These are phyloP conservation scores for Perkinsus olseni DNA, from an alignment of 169 alveolate species.

Conservation along the genomic window DNA sequence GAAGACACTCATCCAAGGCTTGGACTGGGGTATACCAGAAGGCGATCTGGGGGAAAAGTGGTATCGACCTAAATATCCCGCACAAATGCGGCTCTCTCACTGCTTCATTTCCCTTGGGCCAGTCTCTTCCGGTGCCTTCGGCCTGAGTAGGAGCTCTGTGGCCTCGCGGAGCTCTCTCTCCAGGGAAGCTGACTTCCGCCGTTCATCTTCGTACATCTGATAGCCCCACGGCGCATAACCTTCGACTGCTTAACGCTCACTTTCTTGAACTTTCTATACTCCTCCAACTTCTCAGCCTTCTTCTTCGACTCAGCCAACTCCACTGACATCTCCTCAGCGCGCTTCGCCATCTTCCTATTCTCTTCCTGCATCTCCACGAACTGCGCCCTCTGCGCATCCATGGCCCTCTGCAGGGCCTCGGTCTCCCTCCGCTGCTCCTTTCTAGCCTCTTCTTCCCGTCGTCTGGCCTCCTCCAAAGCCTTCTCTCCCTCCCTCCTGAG, in stretches of 20 bases:
- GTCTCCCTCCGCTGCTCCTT: neutral
- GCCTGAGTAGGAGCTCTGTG: neutral
- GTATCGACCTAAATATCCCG: neutral
- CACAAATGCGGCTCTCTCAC: neutral
- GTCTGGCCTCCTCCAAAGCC: neutral
- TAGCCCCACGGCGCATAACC: neutral
- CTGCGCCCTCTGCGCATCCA: neutral
- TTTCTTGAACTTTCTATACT: neutral
- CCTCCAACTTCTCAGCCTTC: neutral
- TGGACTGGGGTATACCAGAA: neutral
- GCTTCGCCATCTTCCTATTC: neutral
- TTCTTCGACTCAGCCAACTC: neutral
- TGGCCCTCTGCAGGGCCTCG: neutral
- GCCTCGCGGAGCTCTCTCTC: neutral
- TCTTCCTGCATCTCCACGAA: neutral
- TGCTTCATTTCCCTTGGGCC: neutral
- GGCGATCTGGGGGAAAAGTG: no score
- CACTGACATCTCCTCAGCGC: neutral
- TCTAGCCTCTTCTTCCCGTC: neutral
- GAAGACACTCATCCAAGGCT: neutral
- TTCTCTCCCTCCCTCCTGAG: neutral
- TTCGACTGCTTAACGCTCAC: neutral
- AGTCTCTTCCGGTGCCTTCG: neutral
- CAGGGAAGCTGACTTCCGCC: neutral
- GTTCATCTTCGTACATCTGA: neutral